Percentiles rank a stretch among this genome's conserved stretches.
Conservation (phyloP, 441 rosid genomes). For the Pelargonium cotyledonis region DNA sequence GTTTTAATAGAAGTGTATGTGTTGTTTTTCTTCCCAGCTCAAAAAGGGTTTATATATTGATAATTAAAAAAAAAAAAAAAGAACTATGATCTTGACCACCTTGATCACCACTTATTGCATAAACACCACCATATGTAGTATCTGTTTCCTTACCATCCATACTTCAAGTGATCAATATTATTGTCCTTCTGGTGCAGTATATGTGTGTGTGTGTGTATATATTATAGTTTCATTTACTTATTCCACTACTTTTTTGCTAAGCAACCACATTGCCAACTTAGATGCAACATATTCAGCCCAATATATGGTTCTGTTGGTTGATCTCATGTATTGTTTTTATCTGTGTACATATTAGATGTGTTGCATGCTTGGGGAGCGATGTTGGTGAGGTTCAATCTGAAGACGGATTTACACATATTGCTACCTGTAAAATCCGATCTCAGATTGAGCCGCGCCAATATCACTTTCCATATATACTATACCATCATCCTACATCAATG, state of each 20-base stretch:
- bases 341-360: background rate
- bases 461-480: slow-evolving; percentile 42
- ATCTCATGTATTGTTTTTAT: too few relatives aligned
- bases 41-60: background rate
- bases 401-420: slow-evolving; percentile 47
- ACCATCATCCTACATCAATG: too few relatives aligned
- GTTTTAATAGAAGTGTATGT: too few relatives aligned
- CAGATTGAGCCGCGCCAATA: slow-evolving; percentile 99
- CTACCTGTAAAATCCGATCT: slow-evolving; percentile 51
- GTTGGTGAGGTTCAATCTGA: slow-evolving; percentile 91
- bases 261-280: too few relatives aligned
- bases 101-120: background rate
- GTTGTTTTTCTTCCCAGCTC: background rate
- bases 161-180: background rate
- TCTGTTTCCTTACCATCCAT: background rate
- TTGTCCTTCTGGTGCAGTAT: background rate
- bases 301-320: too few relatives aligned
- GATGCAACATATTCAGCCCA: too few relatives aligned
- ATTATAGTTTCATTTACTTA: background rate
- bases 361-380: slow-evolving; percentile 44
- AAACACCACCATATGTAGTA: background rate
- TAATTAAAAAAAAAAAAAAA: too few relatives aligned
- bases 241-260: background rate
- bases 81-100: too few relatives aligned
- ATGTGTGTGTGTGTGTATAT: background rate